Evolutionary conservation across 106 monocot species (phyloP).

Genomic region (Xerophyta viscosa): DNA sequence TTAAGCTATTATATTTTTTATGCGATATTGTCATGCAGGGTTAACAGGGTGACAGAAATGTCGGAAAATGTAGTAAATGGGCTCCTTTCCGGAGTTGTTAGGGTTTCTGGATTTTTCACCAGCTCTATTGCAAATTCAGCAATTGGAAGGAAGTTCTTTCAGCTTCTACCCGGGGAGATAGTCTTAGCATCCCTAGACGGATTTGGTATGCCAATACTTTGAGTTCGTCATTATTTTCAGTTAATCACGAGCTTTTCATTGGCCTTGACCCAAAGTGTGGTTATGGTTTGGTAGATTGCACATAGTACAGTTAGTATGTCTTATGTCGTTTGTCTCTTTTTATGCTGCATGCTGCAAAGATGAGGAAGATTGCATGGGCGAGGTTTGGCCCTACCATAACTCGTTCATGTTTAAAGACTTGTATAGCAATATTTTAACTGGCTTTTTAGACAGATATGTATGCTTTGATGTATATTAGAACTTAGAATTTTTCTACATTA

Average conservation of each 20-base stretch:
- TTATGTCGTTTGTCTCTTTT: too few species aligned
- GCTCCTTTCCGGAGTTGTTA: conserved; percentile 68
- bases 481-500: too few species aligned
- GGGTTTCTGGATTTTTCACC: conserved; percentile 74
- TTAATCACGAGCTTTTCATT: background rate
- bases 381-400: background rate
- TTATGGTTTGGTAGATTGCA: too few species aligned
- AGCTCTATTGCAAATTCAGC: conserved; percentile 73
- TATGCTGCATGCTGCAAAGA: background rate
- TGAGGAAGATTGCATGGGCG: background rate
- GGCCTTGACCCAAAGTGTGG: too few species aligned
- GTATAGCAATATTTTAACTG: too few species aligned
- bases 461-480: too few species aligned
- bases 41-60: conserved; percentile 69
- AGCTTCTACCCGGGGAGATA: conserved; percentile 66
- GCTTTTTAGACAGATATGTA: too few species aligned
- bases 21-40: conserved; percentile 29
- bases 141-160: conserved; percentile 72
- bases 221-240: background rate
- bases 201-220: conserved; percentile 51
- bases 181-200: conserved; percentile 85
- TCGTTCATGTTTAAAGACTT: too few species aligned
- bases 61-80: conserved; percentile 69
- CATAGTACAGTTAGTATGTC: too few species aligned
- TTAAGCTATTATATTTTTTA: background rate